These are phyloP conservation scores for Chaetothyriales sp. DNA, from an alignment of 2,329 filamentous ascomycete genomes.

Conservation along the genomic window DNA sequence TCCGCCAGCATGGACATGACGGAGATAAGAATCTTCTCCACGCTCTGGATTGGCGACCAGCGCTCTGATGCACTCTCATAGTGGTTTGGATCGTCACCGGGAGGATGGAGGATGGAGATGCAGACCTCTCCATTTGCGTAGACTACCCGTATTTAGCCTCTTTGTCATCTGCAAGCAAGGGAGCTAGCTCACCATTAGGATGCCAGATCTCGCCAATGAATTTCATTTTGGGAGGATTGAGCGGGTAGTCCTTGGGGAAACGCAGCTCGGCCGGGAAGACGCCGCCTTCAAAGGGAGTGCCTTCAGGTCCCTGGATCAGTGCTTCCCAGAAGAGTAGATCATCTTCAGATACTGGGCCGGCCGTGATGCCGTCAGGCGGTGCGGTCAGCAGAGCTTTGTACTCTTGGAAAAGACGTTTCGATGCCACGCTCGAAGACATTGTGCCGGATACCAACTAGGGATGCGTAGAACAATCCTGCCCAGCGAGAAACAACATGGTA, in stretches of 20 bases:
- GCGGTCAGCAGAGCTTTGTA: constrained; percentile 89
- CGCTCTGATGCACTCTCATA: constrained; percentile 93
- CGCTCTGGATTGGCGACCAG: constrained; percentile 92
- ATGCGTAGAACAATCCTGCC: neutral
- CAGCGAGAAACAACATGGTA: neutral
- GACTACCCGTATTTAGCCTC: constrained; percentile 37
- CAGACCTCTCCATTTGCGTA: constrained; percentile 86
- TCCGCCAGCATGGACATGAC: constrained; percentile 98
- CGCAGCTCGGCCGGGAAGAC: constrained; percentile 89
- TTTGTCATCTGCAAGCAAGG: neutral
- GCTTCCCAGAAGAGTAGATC: constrained; percentile 95
- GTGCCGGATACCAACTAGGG: neutral
- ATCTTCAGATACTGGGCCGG: constrained; percentile 82
- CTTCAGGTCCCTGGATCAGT: constrained; percentile 85
- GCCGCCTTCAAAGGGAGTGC: constrained; percentile 88
- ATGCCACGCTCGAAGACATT: constrained; percentile 40
- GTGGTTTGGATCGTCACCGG: constrained; percentile 93
- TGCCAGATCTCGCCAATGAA: constrained; percentile 92
- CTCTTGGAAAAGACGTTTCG: constrained; percentile 80
- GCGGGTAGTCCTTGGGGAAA: constrained; percentile 93
- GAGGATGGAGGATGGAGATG: constrained; percentile 94
- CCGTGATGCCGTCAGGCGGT: constrained; percentile 93
- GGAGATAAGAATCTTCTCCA: constrained; percentile 91
- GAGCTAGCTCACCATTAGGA: constrained; percentile 72
- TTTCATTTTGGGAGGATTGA: constrained; percentile 89